These are phyloP conservation scores for Psilocybe cyanescens DNA, from an alignment of 768 basidiomycete genomes.

Conservation along the genomic window DNA sequence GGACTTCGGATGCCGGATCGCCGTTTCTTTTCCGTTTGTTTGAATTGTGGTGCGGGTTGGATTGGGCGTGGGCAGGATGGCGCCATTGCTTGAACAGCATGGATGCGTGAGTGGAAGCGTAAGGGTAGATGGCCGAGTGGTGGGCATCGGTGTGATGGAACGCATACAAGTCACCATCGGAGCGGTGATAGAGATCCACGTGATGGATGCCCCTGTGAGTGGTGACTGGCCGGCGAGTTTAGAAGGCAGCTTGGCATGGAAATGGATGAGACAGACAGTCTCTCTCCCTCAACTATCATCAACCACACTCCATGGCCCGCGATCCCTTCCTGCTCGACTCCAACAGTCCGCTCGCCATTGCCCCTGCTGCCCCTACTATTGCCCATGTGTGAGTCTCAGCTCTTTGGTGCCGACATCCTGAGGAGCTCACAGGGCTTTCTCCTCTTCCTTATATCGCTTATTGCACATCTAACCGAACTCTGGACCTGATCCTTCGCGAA, in stretches of 20 bases:
- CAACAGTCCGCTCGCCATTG: slow-evolving; percentile 40
- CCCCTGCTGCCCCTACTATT: slow-evolving; percentile 51
- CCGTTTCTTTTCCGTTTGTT: neutral
- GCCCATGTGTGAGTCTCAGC: slow-evolving; percentile 57
- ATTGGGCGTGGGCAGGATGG: neutral
- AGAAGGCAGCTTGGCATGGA: neutral
- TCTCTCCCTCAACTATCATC: neutral
- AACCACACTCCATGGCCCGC: slow-evolving; percentile 41
- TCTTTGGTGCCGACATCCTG: too few relatives aligned
- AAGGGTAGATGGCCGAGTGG: too few relatives aligned
- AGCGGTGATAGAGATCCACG: neutral
- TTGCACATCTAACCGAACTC: too few relatives aligned
- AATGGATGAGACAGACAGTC: neutral
- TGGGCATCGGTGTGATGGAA: too few relatives aligned
- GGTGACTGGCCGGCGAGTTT: neutral
- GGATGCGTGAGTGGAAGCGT: too few relatives aligned
- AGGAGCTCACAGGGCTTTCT: too few relatives aligned
- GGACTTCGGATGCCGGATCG: neutral
- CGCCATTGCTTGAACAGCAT: neutral
- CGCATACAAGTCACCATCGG: too few relatives aligned
- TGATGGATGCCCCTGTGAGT: neutral
- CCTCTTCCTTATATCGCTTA: neutral
- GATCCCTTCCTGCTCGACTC: slow-evolving; percentile 46
- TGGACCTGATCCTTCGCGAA: neutral
- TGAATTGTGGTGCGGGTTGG: too few relatives aligned